These are phyloP conservation scores for Russula brevipes DNA, from an alignment of 768 basidiomycete species.

Conservation along the genomic window DNA sequence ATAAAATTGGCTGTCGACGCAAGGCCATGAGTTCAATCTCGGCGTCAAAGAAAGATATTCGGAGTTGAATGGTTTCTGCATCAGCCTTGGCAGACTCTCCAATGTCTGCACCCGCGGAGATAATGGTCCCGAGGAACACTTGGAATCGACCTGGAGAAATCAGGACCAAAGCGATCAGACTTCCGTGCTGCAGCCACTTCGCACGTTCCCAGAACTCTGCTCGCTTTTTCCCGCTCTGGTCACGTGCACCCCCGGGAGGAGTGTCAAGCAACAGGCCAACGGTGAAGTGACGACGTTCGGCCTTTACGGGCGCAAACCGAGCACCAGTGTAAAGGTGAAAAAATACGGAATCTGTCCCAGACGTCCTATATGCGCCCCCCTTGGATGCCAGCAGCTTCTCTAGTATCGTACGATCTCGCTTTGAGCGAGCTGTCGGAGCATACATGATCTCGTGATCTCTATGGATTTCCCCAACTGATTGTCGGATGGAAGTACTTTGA, in stretches of 20 bases:
- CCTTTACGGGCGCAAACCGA: constrained; percentile 41
- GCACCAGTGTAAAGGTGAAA: constrained; percentile 61
- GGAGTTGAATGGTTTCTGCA: constrained; percentile 38
- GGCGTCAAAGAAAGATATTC: constrained; percentile 60
- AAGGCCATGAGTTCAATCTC: constrained; percentile 46
- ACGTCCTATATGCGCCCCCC: constrained; percentile 55
- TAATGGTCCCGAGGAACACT: constrained; percentile 51
- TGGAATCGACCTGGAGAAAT: constrained; percentile 28
- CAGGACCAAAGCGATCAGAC: constrained; percentile 54
- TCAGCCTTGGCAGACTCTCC: constrained; percentile 38
- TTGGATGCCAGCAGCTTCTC: constrained; percentile 42
- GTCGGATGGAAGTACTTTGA: constrained; percentile 25
- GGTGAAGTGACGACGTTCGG: constrained; percentile 51
- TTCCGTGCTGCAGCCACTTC: constrained; percentile 56
- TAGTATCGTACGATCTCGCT: constrained; percentile 36
- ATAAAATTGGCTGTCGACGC: constrained; percentile 33
- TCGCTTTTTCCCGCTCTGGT: constrained; percentile 36
- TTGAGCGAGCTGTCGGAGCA: neutral
- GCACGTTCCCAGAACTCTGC: constrained; percentile 57
- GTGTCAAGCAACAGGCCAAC: constrained; percentile 44
- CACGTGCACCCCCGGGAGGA: constrained; percentile 53
- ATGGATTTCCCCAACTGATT: constrained; percentile 22
- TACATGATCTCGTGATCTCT: constrained; percentile 24
- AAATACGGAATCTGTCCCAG: constrained; percentile 45
- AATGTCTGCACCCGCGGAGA: constrained; percentile 42